Conservation (phyloP, 202 grass and related monocot genomes). For the Saccharum hybrid region DNA sequence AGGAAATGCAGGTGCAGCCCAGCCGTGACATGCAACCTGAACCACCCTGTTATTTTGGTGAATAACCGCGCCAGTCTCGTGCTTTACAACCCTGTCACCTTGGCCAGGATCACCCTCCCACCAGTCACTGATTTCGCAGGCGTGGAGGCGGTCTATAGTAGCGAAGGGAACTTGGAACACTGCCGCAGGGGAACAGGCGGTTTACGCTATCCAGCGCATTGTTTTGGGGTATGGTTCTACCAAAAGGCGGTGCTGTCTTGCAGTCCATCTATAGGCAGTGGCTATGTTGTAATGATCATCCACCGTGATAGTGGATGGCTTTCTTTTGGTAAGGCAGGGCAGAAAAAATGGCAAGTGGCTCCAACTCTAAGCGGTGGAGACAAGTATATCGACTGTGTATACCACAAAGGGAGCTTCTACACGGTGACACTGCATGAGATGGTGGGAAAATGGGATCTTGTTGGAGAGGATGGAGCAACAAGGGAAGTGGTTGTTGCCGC, state of each 20-base stretch:
- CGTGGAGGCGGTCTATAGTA: neutral
- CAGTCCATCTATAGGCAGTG: conserved; percentile 8
- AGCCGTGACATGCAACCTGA: neutral
- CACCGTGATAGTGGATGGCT: neutral
- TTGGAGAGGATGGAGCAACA: neutral
- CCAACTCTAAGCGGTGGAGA: neutral
- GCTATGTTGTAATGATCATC: neutral
- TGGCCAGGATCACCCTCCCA: neutral
- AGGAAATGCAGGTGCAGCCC: neutral
- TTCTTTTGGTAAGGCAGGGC: conserved; percentile 34
- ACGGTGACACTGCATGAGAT: neutral
- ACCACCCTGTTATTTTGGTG: neutral
- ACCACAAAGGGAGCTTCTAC: conserved; percentile 35
- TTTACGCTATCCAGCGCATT: neutral
- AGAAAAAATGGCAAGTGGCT: neutral
- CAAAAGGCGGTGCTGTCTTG: conserved; percentile 36
- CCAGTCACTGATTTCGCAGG: neutral
- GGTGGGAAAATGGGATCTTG: conserved; percentile 31
- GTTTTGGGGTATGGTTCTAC: neutral
- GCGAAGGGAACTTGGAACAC: too few relatives aligned
- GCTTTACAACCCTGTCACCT: conserved; percentile 8
- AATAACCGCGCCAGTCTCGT: conserved; percentile 16
- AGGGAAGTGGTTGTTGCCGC: neutral
- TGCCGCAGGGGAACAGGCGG: too few relatives aligned
- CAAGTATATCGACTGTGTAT: neutral